Conservation (phyloP, 768 basidiomycete genomes). For the Pleurotus tuber-regium region DNA sequence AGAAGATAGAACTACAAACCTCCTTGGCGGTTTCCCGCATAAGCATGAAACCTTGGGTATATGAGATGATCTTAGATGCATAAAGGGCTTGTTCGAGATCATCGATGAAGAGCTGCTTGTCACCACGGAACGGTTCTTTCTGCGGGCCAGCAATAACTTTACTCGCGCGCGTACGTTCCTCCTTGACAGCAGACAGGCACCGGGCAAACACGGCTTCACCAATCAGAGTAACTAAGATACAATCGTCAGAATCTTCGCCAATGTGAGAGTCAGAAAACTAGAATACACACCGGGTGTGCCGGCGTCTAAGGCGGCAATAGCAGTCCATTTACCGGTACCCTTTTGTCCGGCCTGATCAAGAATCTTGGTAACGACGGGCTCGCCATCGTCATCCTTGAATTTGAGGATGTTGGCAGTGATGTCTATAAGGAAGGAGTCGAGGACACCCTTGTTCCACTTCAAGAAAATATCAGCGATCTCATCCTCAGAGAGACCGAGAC, state of each 20-base stretch:
- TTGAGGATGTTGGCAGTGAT: conserved; percentile 97
- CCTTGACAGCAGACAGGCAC: conserved; percentile 95
- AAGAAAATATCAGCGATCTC: conserved; percentile 95
- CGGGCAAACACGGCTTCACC: conserved; percentile 99
- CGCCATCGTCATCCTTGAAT: conserved; percentile 95
- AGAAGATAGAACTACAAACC: conserved; percentile 32
- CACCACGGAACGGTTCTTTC: conserved; percentile 91
- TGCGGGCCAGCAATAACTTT: conserved; percentile 88
- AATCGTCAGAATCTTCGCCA: conserved; percentile 8
- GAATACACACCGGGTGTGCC: conserved; percentile 72
- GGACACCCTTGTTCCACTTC: conserved; percentile 97
- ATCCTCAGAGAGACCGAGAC: conserved; percentile 78
- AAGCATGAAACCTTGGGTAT: conserved; percentile 99
- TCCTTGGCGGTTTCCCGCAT: conserved; percentile 98
- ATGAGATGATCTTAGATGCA: conserved; percentile 99
- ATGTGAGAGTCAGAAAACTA: conserved; percentile 11
- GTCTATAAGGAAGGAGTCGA: conserved; percentile 99
- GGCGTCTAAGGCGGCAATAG: conserved; percentile 92
- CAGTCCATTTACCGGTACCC: conserved; percentile 99
- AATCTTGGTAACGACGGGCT: conserved; percentile 89
- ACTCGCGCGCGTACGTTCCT: conserved; percentile 91
- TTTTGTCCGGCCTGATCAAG: conserved; percentile 97
- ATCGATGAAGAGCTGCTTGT: conserved; percentile 98
- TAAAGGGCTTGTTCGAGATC: conserved; percentile 99
- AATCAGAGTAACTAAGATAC: conserved; percentile 84